Conservation (phyloP, 75 land plant genomes). For the Selaginella tamariscina region DNA sequence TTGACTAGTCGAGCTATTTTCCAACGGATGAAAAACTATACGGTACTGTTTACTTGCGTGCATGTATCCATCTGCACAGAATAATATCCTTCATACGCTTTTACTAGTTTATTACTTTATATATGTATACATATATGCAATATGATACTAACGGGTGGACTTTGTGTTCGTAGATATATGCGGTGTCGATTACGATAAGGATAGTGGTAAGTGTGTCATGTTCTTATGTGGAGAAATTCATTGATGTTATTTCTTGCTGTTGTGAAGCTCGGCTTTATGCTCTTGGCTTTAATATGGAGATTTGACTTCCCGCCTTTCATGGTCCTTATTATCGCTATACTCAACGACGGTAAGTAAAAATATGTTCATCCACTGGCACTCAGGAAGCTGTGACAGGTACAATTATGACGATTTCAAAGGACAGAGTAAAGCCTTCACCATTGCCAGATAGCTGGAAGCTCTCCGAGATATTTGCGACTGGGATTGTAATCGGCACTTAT, state of each 20-base stretch:
- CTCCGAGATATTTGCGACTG: conserved; percentile 81
- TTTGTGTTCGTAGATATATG: conserved; percentile 66
- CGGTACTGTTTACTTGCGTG: conserved; percentile 38
- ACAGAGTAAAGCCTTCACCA: conserved; percentile 90
- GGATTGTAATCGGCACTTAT: conserved; percentile 76
- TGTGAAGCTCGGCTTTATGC: conserved; percentile 80
- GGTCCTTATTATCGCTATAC: conserved; percentile 90
- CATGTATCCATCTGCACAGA: too few species aligned
- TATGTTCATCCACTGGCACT: not conserved
- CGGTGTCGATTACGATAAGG: conserved; percentile 93
- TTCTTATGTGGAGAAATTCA: not conserved
- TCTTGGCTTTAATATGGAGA: conserved; percentile 72
- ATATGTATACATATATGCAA: too few species aligned
- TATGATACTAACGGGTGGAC: too few species aligned
- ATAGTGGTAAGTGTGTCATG: conserved; percentile 65
- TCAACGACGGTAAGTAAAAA: conserved; percentile 73
- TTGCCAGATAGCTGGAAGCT: conserved; percentile 93
- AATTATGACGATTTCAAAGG: conserved; percentile 95
- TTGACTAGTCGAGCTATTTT: conserved; percentile 80
- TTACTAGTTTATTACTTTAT: not conserved
- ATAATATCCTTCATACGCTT: not conserved
- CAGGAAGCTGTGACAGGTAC: conserved; percentile 39
- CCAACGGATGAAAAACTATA: conserved; percentile 90
- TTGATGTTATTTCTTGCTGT: not conserved
- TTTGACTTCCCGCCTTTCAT: conserved; percentile 96